These are phyloP conservation scores for Wickerhamiella brachini DNA, from an alignment of 805 yeast genomes.

Conservation along the genomic window DNA sequence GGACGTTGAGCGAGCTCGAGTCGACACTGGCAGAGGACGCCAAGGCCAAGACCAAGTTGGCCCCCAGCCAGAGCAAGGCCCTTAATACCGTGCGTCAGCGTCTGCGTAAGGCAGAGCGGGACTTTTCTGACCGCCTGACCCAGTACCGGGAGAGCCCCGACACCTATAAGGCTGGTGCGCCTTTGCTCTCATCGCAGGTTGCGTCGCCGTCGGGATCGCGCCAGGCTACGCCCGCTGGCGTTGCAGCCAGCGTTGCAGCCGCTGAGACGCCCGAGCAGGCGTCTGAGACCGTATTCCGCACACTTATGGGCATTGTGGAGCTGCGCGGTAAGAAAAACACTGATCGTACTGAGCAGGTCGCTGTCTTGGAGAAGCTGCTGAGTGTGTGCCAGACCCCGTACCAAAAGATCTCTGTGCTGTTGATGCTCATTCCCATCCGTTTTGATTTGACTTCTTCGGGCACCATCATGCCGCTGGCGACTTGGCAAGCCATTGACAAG, in stretches of 20 bases:
- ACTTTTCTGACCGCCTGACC: constrained; percentile 45
- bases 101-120: constrained; percentile 65
- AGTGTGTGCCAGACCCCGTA: constrained; percentile 42
- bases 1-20: constrained; percentile 57
- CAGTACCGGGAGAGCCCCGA: constrained; percentile 59
- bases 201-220: constrained; percentile 18
- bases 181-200: neutral
- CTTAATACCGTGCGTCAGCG: constrained; percentile 81
- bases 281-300: constrained; percentile 48
- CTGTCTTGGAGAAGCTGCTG: constrained; percentile 48
- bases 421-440: constrained; percentile 74
- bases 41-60: constrained; percentile 53
- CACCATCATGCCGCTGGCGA: constrained; percentile 59
- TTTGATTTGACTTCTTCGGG: constrained; percentile 64
- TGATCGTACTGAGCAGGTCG: constrained; percentile 67
- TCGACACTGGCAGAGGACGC: constrained; percentile 43
- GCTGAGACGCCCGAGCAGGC: constrained; percentile 18
- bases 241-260: constrained; percentile 25
- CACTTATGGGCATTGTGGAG: constrained; percentile 64
- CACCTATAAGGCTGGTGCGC: constrained; percentile 32
- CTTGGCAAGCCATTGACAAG: constrained; percentile 59
- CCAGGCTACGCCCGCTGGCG: constrained; percentile 22
- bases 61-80: constrained; percentile 72
- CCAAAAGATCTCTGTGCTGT: constrained; percentile 63
- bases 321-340: constrained; percentile 92